Conservation (phyloP, 805 yeast genomes). For the Dipodascopsis uninucleata region DNA sequence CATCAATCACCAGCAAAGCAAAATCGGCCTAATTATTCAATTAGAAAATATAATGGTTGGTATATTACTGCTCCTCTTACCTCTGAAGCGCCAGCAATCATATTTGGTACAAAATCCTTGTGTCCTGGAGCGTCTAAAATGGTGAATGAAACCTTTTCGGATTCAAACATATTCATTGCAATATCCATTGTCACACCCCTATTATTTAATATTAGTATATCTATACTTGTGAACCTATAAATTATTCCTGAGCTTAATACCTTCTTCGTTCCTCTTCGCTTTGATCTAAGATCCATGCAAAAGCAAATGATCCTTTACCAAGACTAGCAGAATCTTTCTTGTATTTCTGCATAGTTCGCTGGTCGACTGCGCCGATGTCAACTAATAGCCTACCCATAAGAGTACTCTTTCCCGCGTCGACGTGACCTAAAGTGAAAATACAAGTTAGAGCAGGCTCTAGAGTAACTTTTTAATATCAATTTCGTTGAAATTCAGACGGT, state of each 20-base stretch:
- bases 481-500: not conserved
- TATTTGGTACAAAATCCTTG: slow-evolving; percentile 75
- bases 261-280: slow-evolving; percentile 64
- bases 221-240: not conserved
- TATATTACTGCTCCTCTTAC: too few species aligned
- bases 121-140: slow-evolving; percentile 87
- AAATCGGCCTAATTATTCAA: slow-evolving; percentile 62
- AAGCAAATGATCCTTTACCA: slow-evolving; percentile 76
- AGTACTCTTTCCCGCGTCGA: slow-evolving; percentile 82
- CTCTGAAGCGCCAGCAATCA: slow-evolving; percentile 67
- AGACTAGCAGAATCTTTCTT: slow-evolving; percentile 60
- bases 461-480: too few species aligned
- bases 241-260: not conserved
- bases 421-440: slow-evolving; percentile 47
- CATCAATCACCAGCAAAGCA: slow-evolving; percentile 68
- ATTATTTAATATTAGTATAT: not conserved
- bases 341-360: slow-evolving; percentile 58
- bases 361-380: slow-evolving; percentile 64
- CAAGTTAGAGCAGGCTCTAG: not conserved
- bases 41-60: not conserved
- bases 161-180: slow-evolving; percentile 63
- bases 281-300: slow-evolving; percentile 85
- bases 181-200: slow-evolving; percentile 79
- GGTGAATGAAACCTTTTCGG: slow-evolving; percentile 52
- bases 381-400: slow-evolving; percentile 68